These are phyloP conservation scores for Tetrahymena borealis DNA, from an alignment of 73 alveolate species.

Conservation along the genomic window DNA sequence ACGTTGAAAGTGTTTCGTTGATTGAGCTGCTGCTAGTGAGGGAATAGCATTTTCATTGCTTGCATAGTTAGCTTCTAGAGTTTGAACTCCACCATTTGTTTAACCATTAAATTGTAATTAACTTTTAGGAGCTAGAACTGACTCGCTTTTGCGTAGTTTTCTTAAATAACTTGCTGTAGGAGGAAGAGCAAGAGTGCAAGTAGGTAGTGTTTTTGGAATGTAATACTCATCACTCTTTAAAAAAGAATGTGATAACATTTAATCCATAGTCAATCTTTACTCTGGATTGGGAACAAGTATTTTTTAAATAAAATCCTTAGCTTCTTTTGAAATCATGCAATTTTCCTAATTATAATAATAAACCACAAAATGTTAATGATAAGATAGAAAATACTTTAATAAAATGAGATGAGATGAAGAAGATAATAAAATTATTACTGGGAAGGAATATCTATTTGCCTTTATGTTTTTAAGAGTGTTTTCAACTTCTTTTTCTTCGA, in stretches of 20 bases:
- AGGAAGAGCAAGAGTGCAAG: slow-evolving; percentile 78
- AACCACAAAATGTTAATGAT: slow-evolving; percentile 59
- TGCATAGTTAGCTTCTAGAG: neutral
- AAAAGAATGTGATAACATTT: slow-evolving; percentile 66
- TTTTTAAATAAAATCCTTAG: slow-evolving; percentile 54
- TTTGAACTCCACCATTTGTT: neutral
- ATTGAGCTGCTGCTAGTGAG: neutral
- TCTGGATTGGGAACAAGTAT: slow-evolving; percentile 67
- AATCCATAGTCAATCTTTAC: slow-evolving; percentile 62
- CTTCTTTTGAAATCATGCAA: slow-evolving; percentile 66
- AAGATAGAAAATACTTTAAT: slow-evolving; percentile 49
- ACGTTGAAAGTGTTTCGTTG: neutral
- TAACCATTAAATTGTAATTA: neutral
- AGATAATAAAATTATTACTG: slow-evolving; percentile 49
- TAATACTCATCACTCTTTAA: slow-evolving; percentile 49
- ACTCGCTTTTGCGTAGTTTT: slow-evolving; percentile 25
- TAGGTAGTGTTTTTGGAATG: slow-evolving; percentile 76
- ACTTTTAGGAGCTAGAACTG: neutral
- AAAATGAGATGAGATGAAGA: slow-evolving; percentile 65
- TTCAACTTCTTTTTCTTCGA: slow-evolving; percentile 44
- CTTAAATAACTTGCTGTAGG: slow-evolving; percentile 54
- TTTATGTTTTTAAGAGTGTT: slow-evolving; percentile 43
- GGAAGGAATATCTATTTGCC: slow-evolving; percentile 34
- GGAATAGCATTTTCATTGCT: neutral
- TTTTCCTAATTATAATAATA: slow-evolving; percentile 60